These are phyloP conservation scores for Pontederia crassipes DNA, from an alignment of 176 grass and related monocot genomes.

Conservation along the genomic window DNA sequence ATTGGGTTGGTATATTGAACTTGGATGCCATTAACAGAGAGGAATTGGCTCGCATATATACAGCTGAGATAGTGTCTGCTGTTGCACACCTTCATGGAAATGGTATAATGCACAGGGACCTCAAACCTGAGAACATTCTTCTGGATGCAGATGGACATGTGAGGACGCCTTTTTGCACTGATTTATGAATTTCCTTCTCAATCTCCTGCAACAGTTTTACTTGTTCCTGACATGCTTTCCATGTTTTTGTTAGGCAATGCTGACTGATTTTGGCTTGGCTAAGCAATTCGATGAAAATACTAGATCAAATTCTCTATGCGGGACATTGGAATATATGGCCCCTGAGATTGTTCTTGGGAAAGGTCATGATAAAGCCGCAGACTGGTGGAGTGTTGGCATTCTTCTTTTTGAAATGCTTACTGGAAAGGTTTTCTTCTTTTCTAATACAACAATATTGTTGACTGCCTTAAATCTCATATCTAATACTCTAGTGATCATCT, in stretches of 20 bases:
- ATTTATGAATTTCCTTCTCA: not conserved
- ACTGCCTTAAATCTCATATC: no score
- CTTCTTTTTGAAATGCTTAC: conserved; percentile 99
- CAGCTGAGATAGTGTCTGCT: conserved; percentile 90
- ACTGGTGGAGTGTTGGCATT: conserved; percentile 98
- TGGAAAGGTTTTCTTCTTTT: conserved; percentile 51
- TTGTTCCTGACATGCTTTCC: not conserved
- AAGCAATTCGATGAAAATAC: conserved; percentile 97
- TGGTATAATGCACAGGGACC: conserved; percentile 97
- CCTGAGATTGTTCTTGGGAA: conserved; percentile 85
- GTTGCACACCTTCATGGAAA: conserved; percentile 85
- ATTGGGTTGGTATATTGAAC: not conserved
- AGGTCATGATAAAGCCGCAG: conserved; percentile 95
- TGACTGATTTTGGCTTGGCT: conserved; percentile 92
- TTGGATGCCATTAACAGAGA: conserved; percentile 44
- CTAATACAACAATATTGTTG: not conserved
- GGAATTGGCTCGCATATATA: conserved; percentile 75
- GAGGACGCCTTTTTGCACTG: conserved; percentile 8
- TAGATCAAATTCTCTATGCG: conserved; percentile 92
- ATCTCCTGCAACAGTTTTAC: no score
- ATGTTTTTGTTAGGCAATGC: conserved; percentile 46
- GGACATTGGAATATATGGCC: conserved; percentile 95
- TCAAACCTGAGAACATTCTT: conserved; percentile 98
- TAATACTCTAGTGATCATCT: no score
- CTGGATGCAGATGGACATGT: conserved; percentile 91